Conservation (phyloP, 106 monocot species). For the Platanthera zijinensis region DNA sequence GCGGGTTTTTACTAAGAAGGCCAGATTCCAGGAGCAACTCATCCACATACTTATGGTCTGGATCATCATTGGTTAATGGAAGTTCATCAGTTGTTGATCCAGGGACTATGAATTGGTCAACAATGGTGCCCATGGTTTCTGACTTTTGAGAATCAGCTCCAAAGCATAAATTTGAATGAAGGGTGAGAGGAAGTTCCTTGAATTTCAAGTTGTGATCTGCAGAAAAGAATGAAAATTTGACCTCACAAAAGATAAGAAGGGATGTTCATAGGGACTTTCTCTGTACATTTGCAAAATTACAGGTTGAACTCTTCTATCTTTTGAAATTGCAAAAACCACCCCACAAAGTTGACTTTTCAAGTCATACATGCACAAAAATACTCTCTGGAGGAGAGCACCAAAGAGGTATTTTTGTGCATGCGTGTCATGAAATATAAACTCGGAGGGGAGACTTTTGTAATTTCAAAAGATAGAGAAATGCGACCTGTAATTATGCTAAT, state of each 20-base stretch:
- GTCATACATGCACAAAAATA: too few relatives aligned
- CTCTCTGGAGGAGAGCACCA: too few relatives aligned
- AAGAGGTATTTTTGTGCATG: too few relatives aligned
- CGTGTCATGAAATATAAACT: too few relatives aligned
- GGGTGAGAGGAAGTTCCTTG: slow-evolving; percentile 11
- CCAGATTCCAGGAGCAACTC: slow-evolving; percentile 66
- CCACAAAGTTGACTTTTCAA: too few relatives aligned
- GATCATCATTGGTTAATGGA: slow-evolving; percentile 21
- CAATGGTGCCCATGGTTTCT: slow-evolving; percentile 28
- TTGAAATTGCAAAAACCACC: too few relatives aligned
- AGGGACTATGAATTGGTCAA: slow-evolving; percentile 38
- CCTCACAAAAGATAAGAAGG: background rate
- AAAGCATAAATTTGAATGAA: slow-evolving; percentile 6
- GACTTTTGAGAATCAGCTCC: slow-evolving; percentile 27
- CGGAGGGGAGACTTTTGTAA: too few relatives aligned
- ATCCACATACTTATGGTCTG: slow-evolving; percentile 51
- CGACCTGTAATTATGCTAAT: too few relatives aligned
- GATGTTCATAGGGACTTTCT: too few relatives aligned
- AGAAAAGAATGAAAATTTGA: slow-evolving; percentile 2
- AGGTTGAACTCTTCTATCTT: too few relatives aligned
- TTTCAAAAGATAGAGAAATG: too few relatives aligned
- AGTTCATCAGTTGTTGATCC: slow-evolving; percentile 19
- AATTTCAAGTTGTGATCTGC: slow-evolving; percentile 20
- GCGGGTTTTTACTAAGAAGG: slow-evolving; percentile 30
- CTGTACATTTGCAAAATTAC: too few relatives aligned